Conservation (phyloP, 2,329 filamentous ascomycete species). For the Aureobasidium sp. region DNA sequence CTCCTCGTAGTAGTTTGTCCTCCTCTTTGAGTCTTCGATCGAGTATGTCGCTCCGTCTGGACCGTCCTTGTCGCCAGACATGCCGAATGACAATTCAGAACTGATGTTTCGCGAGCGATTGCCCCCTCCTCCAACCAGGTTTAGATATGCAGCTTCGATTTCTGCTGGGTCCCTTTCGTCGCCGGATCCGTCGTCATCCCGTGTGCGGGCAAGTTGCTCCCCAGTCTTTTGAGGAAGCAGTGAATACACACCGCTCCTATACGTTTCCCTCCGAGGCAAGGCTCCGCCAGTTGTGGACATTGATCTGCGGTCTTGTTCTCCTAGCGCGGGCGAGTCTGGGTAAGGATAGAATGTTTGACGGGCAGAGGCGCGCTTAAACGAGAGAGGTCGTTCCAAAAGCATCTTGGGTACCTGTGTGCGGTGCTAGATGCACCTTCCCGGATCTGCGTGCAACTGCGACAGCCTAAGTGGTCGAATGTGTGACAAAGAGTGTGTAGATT, state of each 20-base stretch:
- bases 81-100: conserved; percentile 10
- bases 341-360: conserved; percentile 14
- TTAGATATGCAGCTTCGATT: conserved; percentile 13
- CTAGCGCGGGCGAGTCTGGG: conserved; percentile 11
- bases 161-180: conserved; percentile 15
- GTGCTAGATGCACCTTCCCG: conserved; percentile 11
- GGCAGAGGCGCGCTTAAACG: conserved; percentile 12
- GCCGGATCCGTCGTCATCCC: conserved; percentile 7
- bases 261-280: conserved; percentile 1
- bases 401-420: background rate
- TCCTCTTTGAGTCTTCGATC: conserved; percentile 20
- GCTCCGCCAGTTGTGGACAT: conserved; percentile 15
- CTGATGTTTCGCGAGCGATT: conserved; percentile 11
- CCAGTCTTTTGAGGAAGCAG: conserved; percentile 8
- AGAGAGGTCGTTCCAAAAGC: conserved; percentile 14
- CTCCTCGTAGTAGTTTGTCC: conserved; percentile 31
- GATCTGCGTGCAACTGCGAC: background rate
- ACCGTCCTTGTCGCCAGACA: conserved; percentile 3
- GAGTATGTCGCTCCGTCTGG: conserved; percentile 5
- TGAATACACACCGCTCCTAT: conserved; percentile 6
- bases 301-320: conserved; percentile 11
- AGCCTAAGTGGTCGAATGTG: background rate
- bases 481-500: conserved; percentile 4
- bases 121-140: conserved; percentile 11
- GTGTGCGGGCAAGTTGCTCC: background rate